phyloP scores from a whole-genome alignment of 768 basidiomycete species.

The Pholiota molesta region DNA sequence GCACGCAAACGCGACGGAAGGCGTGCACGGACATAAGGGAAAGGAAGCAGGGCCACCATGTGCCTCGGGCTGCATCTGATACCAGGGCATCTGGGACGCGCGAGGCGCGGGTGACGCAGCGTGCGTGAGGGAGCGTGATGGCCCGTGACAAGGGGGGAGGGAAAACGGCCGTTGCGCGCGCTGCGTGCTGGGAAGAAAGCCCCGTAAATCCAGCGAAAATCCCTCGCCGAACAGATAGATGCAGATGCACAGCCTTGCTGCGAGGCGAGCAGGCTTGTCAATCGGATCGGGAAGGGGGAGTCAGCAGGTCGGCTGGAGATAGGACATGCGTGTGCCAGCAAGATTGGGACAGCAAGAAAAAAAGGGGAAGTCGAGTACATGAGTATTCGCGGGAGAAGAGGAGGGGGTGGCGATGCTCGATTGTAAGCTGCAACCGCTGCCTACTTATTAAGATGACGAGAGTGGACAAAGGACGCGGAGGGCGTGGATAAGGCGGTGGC shows the following conservation, averaged over 20 bases:
- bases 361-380: not conserved
- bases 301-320: slow-evolving; percentile 5
- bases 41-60: not conserved
- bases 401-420: slow-evolving; percentile 7
- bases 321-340: not conserved
- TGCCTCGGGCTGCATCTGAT: not conserved
- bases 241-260: slow-evolving; percentile 20
- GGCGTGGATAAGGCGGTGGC: not conserved
- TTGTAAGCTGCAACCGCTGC: too few species aligned
- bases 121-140: too few species aligned
- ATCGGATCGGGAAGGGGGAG: not conserved
- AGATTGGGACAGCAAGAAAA: not conserved
- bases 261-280: not conserved
- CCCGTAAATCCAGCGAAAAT: slow-evolving; percentile 20
- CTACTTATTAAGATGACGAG: not conserved
- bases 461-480: not conserved
- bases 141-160: too few species aligned
- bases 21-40: not conserved
- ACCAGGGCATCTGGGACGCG: too few species aligned
- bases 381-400: slow-evolving; percentile 17
- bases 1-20: not conserved
- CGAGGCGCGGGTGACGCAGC: too few species aligned
- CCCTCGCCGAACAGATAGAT: slow-evolving; percentile 20
- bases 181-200: not conserved
- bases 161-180: not conserved